phyloP scores from a whole-genome alignment of 1,284 basidiomycete genomes.

The Wallemia mellicola region DNA sequence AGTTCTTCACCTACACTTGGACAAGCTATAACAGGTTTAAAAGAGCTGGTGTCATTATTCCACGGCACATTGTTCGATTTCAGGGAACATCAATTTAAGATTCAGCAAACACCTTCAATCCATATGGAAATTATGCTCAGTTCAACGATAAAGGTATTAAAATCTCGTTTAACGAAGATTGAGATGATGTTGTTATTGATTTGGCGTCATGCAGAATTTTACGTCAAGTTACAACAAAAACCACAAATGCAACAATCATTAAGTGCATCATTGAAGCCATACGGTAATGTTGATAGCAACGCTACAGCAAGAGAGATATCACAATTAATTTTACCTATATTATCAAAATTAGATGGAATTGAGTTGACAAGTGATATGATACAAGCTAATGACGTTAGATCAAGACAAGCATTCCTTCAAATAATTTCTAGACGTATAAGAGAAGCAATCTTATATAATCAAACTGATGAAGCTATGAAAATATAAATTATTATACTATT shows the following conservation, averaged over 20 bases:
- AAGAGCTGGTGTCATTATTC: constrained; percentile 13
- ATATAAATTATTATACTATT: too few species aligned
- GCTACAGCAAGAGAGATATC: constrained; percentile 2
- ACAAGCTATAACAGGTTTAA: constrained; percentile 20
- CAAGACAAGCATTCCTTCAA: constrained; percentile 27
- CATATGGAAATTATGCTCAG: constrained; percentile 10
- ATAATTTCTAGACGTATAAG: constrained; percentile 20
- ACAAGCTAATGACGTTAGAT: not conserved
- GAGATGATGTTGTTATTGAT: constrained; percentile 59
- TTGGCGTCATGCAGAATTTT: constrained; percentile 46
- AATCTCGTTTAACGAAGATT: constrained; percentile 10
- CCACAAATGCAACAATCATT: constrained; percentile 7
- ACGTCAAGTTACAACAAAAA: constrained; percentile 14
- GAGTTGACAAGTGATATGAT: constrained; percentile 28
- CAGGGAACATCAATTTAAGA: constrained; percentile 7
- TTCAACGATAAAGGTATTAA: constrained; percentile 22
- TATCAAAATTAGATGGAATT: constrained; percentile 29
- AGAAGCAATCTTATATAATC: not conserved
- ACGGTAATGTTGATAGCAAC: constrained; percentile 3
- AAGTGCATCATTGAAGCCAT: constrained; percentile 3
- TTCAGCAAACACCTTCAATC: not conserved
- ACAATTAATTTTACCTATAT: constrained; percentile 17
- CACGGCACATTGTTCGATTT: constrained; percentile 7
- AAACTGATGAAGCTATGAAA: not conserved
- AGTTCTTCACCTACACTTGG: constrained; percentile 15